Evolutionary conservation across 495 filamentous ascomycete species (phyloP), one percentile per base, ranked within the genome.

Genomic region (Aspergillus hancockii): DNA sequence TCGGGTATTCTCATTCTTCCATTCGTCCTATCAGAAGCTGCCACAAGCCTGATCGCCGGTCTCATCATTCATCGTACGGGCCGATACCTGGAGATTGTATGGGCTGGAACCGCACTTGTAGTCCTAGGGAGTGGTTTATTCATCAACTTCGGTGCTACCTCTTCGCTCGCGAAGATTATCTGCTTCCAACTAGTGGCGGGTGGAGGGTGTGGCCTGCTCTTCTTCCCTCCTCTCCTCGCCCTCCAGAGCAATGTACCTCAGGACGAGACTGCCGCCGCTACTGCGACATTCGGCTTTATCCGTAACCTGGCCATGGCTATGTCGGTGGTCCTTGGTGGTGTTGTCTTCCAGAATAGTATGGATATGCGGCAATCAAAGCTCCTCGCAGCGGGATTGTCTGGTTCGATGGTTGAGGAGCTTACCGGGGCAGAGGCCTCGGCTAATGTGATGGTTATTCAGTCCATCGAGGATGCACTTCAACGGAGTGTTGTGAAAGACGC

Each of bases 281-380:
- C 90, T 0, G 85, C 85, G 0, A 91, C 90, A 0, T 88, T 91
- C 54, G 80, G 83, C 1, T 93, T 93, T 68, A 76, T 90, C 34
- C 83, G 91, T 4, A 87, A 89, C 62, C 74, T 96, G 7, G 85
- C 84, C 1, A 90, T 86, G 0, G 79, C 88, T 13, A 81, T 89
- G 22, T 87, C 85, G 8, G 84, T 94, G 25, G 90, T 92, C 21
- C 81, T 94, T 23, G 92, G 92, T 16, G 84, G 89, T 14, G 89
- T 92, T 2, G 84, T 96, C 30, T 95, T 95, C 68, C 81, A 83
- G 60, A 85, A 86, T 54, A 75, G 83, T 45, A 88, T 89, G 85
- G 54, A 65, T 19, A 51, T 64, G 34, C 78, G 67, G 43, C 65
- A 66, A 5, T 40, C 70, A 0, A 60, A 46, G 3, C 75, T 88